phyloP scores from a whole-genome alignment of 2,329 filamentous ascomycete species.

The Dactylellina parvicollis region DNA sequence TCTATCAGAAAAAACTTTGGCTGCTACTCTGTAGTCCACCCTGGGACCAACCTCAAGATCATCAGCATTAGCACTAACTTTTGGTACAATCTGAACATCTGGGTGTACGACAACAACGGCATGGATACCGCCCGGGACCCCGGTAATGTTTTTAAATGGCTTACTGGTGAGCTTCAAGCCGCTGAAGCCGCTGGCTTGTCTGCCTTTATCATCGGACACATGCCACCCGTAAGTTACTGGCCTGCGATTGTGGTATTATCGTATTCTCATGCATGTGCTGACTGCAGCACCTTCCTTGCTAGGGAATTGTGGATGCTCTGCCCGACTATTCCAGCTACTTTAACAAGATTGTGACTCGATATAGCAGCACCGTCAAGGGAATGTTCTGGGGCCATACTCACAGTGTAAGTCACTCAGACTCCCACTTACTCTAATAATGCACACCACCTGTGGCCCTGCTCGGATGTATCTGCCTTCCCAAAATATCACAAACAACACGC shows the following conservation, averaged over 20 bases:
- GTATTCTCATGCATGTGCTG: slow-evolving; percentile 6
- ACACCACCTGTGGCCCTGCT: neutral
- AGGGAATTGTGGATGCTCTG: slow-evolving; percentile 64
- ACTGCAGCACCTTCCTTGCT: neutral
- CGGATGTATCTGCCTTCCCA: neutral
- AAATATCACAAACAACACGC: neutral
- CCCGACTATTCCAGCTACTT: slow-evolving; percentile 67
- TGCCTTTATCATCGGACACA: slow-evolving; percentile 70
- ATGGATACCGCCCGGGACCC: slow-evolving; percentile 64
- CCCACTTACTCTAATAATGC: neutral
- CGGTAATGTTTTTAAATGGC: slow-evolving; percentile 66
- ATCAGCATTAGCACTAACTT: slow-evolving; percentile 71
- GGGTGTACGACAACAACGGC: slow-evolving; percentile 66
- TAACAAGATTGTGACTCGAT: slow-evolving; percentile 68
- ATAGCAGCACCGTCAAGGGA: slow-evolving; percentile 66
- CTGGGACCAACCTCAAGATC: slow-evolving; percentile 66
- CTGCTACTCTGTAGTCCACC: slow-evolving; percentile 65
- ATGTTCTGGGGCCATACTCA: slow-evolving; percentile 54
- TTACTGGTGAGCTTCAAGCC: slow-evolving; percentile 66
- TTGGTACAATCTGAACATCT: slow-evolving; percentile 70
- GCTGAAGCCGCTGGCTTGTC: slow-evolving; percentile 67
- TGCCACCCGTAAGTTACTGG: slow-evolving; percentile 63
- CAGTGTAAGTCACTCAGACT: slow-evolving; percentile 60
- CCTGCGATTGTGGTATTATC: neutral
- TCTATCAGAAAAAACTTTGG: slow-evolving; percentile 59